Percentiles rank a stretch among this genome's conserved stretches.
These are phyloP conservation scores for Nakaseomyces bracarensis DNA, from an alignment of 1,139 yeast species.

Conservation along the genomic window DNA sequence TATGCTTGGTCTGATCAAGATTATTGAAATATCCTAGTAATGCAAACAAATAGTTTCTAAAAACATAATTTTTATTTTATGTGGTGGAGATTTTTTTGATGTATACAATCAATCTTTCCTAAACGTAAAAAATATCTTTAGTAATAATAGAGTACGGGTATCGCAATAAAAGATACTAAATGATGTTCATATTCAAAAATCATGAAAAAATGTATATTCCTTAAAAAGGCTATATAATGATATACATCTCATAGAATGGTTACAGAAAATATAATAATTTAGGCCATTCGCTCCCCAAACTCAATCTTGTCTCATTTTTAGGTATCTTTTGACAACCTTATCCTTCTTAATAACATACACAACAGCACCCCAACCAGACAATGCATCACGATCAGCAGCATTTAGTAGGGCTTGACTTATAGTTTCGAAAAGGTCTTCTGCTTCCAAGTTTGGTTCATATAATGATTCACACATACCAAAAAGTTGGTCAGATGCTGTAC, in stretches of 20 bases:
- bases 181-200: not conserved
- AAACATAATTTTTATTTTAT: too few species aligned
- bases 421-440: slow-evolving; percentile 94
- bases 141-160: too few species aligned
- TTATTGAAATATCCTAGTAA: too few species aligned
- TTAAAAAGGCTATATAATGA: not conserved
- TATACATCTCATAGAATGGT: slow-evolving; percentile 1
- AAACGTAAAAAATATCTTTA: too few species aligned
- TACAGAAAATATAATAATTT: not conserved
- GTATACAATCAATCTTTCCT: too few species aligned
- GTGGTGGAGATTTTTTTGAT: too few species aligned
- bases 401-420: slow-evolving; percentile 88
- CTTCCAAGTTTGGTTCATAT: slow-evolving; percentile 86
- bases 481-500: slow-evolving; percentile 92
- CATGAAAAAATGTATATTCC: not conserved
- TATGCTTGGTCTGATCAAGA: too few species aligned
- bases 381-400: slow-evolving; percentile 95
- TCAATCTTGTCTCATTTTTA: slow-evolving; percentile 91
- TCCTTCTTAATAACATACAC: slow-evolving; percentile 91
- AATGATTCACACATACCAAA: slow-evolving; percentile 99
- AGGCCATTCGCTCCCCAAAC: not conserved
- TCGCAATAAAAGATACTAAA: not conserved
- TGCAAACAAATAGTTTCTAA: too few species aligned
- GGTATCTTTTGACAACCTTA: slow-evolving; percentile 74
- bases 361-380: slow-evolving; percentile 98